Conservation (phyloP, 208 protist genomes). For the Strigomonas culicis region DNA sequence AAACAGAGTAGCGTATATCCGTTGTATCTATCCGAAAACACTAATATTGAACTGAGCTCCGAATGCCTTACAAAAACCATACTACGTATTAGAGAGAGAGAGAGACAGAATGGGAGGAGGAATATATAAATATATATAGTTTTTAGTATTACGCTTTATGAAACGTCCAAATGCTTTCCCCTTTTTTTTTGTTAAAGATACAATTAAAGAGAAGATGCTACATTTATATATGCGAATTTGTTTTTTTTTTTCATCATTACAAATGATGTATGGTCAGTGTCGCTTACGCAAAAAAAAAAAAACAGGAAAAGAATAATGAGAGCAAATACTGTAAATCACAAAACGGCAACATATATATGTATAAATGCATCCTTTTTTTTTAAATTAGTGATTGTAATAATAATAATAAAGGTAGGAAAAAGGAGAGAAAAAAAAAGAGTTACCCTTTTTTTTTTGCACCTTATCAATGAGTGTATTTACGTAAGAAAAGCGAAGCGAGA, state of each 20-base stretch:
- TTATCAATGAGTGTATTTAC: constrained; percentile 1
- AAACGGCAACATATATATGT: too few species aligned
- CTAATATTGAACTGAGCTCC: too few species aligned
- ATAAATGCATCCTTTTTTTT: background rate
- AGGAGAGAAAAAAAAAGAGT: constrained; percentile 11
- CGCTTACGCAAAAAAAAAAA: constrained; percentile 9
- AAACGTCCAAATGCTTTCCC: background rate
- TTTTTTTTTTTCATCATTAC: constrained; percentile 12
- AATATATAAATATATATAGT: background rate
- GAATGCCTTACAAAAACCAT: background rate
- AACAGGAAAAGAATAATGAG: constrained; percentile 6
- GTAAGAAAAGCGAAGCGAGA: too few species aligned
- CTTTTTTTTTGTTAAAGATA: constrained; percentile 1
- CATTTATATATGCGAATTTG: constrained; percentile 5
- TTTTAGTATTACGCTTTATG: background rate
- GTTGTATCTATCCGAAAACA: too few species aligned
- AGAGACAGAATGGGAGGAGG: background rate
- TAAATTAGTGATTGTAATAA: constrained; percentile 9
- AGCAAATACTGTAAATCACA: constrained; percentile 8
- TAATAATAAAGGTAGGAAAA: constrained; percentile 8
- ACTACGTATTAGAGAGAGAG: background rate
- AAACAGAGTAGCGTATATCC: too few species aligned
- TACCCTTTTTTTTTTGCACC: background rate
- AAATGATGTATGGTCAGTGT: constrained; percentile 3
- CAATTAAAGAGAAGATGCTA: background rate